Conservation (phyloP, 257 asterid genomes). For the Capsicum rhomboideum region DNA sequence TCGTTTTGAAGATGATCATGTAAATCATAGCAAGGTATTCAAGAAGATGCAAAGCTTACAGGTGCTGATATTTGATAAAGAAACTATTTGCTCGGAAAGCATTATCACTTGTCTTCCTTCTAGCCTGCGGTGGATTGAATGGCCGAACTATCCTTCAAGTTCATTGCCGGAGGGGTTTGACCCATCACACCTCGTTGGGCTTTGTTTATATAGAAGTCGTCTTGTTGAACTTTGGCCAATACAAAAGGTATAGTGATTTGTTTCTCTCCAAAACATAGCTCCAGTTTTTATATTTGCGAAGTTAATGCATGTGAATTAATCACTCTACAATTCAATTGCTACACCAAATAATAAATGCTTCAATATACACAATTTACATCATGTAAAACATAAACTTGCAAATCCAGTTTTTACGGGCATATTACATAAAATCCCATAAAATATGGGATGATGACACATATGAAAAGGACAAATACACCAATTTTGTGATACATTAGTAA, state of each 20-base stretch:
- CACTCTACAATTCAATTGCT: not conserved
- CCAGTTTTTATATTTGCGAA: not conserved
- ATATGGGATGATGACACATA: too few species aligned
- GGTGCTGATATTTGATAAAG: not conserved
- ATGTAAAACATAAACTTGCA: too few species aligned
- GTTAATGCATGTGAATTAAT: not conserved
- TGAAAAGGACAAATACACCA: too few species aligned
- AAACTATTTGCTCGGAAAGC: not conserved
- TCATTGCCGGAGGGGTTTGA: not conserved
- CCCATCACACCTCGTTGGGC: not conserved
- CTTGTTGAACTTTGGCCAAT: not conserved
- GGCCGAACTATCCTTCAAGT: not conserved
- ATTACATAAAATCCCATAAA: too few species aligned
- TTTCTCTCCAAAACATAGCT: not conserved
- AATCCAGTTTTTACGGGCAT: too few species aligned
- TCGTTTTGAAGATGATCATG: not conserved
- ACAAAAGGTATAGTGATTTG: not conserved
- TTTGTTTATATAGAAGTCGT: fast-evolving
- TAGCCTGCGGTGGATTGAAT: not conserved
- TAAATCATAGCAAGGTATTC: not conserved
- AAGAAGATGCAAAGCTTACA: not conserved
- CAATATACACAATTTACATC: not conserved
- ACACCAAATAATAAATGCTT: not conserved
- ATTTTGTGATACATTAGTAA: too few species aligned
- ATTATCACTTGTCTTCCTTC: not conserved